Base-by-base conservation (phyloP, 2,329 filamentous ascomycete genomes). In the Colletotrichum nymphaeae region DNA sequence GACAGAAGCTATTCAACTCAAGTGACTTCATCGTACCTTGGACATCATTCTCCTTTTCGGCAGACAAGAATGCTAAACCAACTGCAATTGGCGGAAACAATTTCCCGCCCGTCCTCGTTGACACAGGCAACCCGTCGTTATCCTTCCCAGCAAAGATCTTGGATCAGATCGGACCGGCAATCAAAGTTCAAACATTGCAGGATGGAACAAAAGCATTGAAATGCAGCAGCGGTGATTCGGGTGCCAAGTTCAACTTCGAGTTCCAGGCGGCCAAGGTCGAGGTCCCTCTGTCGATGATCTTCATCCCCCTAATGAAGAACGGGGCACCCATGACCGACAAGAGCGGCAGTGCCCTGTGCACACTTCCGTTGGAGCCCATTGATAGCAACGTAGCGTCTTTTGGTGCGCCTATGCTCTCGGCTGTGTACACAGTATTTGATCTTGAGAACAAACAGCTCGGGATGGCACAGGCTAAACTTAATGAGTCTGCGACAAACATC, bases 171-270 rank as follows among this genome's bases (percentile, higher is more conserved):
- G 62, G 28, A 6, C 49, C 62, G 4, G 62, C 62, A 2, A 56
- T 64, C 62, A 53, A 53, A 6, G 11, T 64, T 8, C 24, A 49
- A 22, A 30, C 26, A 3, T 12, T 53, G 28, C 46, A 28, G 9
- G 62, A 64, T 28, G 62, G 46, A 6, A 64, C 46, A 6, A 64
- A 64, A 16, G 62, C 32, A n/a, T 19, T 64, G 42, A 26, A n/a
- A 19, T 55, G 62, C 49, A 49, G 19, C 49, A 55, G 49, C 49
- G 62, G 62, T 49, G 26, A 55, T 28, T n/a, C 46, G 4, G 62
- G 26, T 8, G 62, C 62, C 14, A 49, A 52, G 24, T 64, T 64
- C 62, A 32, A 19, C 9, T 64, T 55, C 14, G 62, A 53, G 16
- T 64, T 64, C 49, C 37, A 30, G 7, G 24, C 62, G 9, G 62